These are phyloP conservation scores for Cucumis cinereus DNA, from an alignment of 306 rosid species.

Conservation along the genomic window DNA sequence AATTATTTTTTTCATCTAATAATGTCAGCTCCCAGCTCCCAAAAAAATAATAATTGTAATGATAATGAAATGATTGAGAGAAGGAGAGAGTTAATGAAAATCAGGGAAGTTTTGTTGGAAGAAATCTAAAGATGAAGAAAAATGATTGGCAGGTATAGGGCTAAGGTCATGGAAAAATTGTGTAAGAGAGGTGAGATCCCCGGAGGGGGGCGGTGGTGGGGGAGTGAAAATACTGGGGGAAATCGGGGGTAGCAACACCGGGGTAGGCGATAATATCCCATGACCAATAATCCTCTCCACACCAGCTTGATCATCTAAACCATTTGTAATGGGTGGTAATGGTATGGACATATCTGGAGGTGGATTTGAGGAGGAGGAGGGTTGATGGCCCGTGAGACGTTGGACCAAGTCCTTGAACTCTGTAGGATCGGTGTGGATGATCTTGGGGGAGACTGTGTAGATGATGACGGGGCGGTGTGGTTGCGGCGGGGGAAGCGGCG, in stretches of 20 bases:
- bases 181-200: constrained; percentile 33
- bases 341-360: too few species aligned
- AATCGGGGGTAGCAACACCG: constrained; percentile 50
- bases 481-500: not conserved
- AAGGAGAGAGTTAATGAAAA: not conserved
- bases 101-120: not conserved
- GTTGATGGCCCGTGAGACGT: not conserved
- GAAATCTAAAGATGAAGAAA: constrained; percentile 9
- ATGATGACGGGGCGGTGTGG: not conserved
- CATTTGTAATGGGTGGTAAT: too few species aligned
- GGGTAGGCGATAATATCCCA: constrained; percentile 80
- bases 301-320: not conserved
- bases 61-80: not conserved
- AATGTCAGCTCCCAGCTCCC: too few species aligned
- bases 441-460: constrained; percentile 7
- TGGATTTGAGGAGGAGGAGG: not conserved
- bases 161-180: constrained; percentile 56
- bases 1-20: too few species aligned
- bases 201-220: not conserved
- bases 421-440: constrained; percentile 1
- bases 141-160: constrained; percentile 18
- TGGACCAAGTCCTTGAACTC: constrained; percentile 11
- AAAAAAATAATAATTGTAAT: too few species aligned
- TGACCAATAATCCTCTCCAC: not conserved
- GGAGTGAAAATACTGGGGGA: constrained; percentile 45